Evolutionary conservation across 208 protist genomes (phyloP).

Genomic region (Acanthamoeba royreba): DNA sequence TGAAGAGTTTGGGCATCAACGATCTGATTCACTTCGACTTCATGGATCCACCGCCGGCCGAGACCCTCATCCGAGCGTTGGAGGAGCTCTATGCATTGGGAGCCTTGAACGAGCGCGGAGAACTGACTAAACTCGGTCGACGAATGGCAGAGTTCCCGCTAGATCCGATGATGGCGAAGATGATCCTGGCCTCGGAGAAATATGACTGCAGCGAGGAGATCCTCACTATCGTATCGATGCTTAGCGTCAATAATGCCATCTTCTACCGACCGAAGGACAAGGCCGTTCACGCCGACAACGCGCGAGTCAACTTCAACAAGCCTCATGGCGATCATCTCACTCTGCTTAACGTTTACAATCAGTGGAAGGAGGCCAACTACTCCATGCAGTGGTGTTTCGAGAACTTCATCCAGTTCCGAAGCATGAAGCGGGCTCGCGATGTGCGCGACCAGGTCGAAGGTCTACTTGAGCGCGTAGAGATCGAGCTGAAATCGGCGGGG

Average conservation of each 20-base stretch:
- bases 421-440: constrained; percentile 86
- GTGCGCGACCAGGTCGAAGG: constrained; percentile 84
- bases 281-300: constrained; percentile 73
- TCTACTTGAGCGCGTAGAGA: constrained; percentile 86
- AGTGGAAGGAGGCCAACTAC: constrained; percentile 63
- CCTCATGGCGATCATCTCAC: constrained; percentile 87
- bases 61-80: constrained; percentile 94
- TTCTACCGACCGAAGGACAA: constrained; percentile 86
- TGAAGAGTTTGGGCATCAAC: constrained; percentile 95
- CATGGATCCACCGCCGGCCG: constrained; percentile 96
- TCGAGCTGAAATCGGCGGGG: constrained; percentile 70
- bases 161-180: constrained; percentile 81
- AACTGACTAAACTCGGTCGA: constrained; percentile 83
- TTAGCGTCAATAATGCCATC: constrained; percentile 70
- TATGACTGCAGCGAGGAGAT: constrained; percentile 83
- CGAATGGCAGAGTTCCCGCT: constrained; percentile 87
- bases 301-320: constrained; percentile 68
- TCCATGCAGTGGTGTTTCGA: constrained; percentile 86
- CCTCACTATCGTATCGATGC: constrained; percentile 77
- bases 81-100: constrained; percentile 88
- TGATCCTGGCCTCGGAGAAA: constrained; percentile 78
- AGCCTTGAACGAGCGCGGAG: constrained; percentile 78
- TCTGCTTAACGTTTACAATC: constrained; percentile 85
- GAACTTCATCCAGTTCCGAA: constrained; percentile 89
- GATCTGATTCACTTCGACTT: constrained; percentile 97